Evolutionary conservation across 2,329 filamentous ascomycete species (phyloP).

Genomic region (Talaromyces atroroseus): DNA sequence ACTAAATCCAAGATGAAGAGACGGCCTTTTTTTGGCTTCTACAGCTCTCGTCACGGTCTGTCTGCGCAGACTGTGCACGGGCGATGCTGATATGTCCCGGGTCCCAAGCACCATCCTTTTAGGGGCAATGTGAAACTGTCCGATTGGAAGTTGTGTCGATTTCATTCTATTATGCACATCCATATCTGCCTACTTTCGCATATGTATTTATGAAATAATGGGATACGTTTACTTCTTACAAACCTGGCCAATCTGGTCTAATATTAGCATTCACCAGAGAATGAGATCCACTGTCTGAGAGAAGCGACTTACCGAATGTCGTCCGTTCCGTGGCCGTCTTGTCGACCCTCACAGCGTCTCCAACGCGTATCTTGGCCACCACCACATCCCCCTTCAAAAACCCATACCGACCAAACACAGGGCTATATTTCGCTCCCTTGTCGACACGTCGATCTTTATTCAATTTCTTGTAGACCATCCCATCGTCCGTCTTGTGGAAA

Average conservation of each 20-base stretch:
- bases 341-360: slow-evolving; percentile 51
- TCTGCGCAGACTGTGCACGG: slow-evolving; percentile 43
- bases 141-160: slow-evolving; percentile 46
- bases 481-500: slow-evolving; percentile 51
- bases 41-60: slow-evolving; percentile 46
- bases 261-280: slow-evolving; percentile 7
- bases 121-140: slow-evolving; percentile 57
- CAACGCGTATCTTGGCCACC: slow-evolving; percentile 45
- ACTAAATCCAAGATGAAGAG: slow-evolving; percentile 80
- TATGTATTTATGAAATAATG: background rate
- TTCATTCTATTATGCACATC: too few relatives aligned
- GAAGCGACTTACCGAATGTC: slow-evolving; percentile 45
- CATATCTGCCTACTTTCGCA: background rate
- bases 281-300: too few relatives aligned
- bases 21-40: slow-evolving; percentile 53
- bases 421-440: slow-evolving; percentile 59
- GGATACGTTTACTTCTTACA: slow-evolving; percentile 11
- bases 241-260: slow-evolving; percentile 34
- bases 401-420: slow-evolving; percentile 68
- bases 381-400: slow-evolving; percentile 47
- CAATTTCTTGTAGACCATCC: slow-evolving; percentile 63
- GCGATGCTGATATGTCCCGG: slow-evolving; percentile 61
- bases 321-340: slow-evolving; percentile 47
- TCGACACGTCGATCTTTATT: slow-evolving; percentile 68
- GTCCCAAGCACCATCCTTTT: slow-evolving; percentile 58